Base-by-base conservation (phyloP, 352 stramenopile species). In the Phytophthora syringae region DNA sequence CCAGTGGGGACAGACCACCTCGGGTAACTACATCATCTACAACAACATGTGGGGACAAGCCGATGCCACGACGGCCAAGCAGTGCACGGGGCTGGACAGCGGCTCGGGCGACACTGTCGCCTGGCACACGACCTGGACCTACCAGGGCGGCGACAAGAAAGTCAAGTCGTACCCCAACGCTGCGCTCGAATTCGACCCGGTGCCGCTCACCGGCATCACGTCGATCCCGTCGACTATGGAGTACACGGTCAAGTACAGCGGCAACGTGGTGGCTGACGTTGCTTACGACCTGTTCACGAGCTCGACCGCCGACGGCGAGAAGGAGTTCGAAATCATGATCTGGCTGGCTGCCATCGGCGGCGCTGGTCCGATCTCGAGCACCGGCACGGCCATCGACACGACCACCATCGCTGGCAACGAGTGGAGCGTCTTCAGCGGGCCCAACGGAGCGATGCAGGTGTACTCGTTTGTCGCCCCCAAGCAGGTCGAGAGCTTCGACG, bases 141-240 rank as follows among this genome's bases (percentile, higher is more conserved):
- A 73, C 69, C 60, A 72, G 13, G 76, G 76, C 15, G 65, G 55
- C 0, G 56, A 64, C 21, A 70, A 53, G 27, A 60, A 65, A 18
- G 76, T 81, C 65, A 84, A 84, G 63, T 81, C 76, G 27, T 84
- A 64, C 54, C 60, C 76, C n/a, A 84, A 79, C 49, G 76, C 66
- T 2, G 69, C 66, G 15, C 72, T 81, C 28, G 58, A 77, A 47
- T 81, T 84, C 50, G 60, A 76, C 27, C 55, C 70, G 12, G 57
- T 70, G 30, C 72, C 70, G 54, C 49, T 84, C 13, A 74, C 55
- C 11, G 53, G 60, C 24, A 58, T 84, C 42, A 74, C 58, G 40
- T 80, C 75, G 21, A 80, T 84, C 50, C 72, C 72, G 21, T 77
- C 72, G 15, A 76, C 64, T 11, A 74, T 80, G 55, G 32, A 58